Base-by-base conservation (phyloP, 345 rosid species). In the Gossypium turneri region DNA sequence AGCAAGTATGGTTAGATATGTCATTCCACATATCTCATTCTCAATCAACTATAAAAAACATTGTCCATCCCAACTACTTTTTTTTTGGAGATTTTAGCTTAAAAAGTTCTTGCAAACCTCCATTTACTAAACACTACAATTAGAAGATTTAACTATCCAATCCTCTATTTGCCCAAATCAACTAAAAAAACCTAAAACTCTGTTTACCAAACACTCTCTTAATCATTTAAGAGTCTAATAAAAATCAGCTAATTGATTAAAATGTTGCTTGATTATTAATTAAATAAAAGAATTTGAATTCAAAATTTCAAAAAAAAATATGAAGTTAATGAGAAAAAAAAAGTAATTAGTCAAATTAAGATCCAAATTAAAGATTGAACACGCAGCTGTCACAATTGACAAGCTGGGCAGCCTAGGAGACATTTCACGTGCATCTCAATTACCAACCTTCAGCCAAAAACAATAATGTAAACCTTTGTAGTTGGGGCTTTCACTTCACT, bases 271-370 rank as follows among this genome's bases (percentile, higher is more conserved):
- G 0, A 51, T 51, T 51, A 13, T 51, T 16, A 51, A 51, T 51
- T 51, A 51, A 16, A 51, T 16, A 51, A 51, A 51, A 51, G 2
- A 1, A 15, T 25, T 50, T 27, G 13, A 69, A 8, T 25, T 45
- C 6, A 45, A 20, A 44, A 12, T 44, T 66, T 66, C 73, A 69
- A 50, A 69, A 9, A 9, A 13, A 50, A 59, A 16, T 50, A n/a
- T 59, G 52, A 76, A 58, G 43, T 50, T 69, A 76, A 47, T 34
- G 29, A 75, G 17, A 56, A 67, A 57, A 34, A 34, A 52, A 60
- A 50, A 7, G 2, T 17, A 22, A 57, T 57, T 57, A 57, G 61
- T 25, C 13, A 48, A 25, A 51, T 34, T 16, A 62, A 41, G 50
- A 63, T 77, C 62, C 50, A 72, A 45, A 56, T 51, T 6, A 43